phyloP scores from a whole-genome alignment of 768 basidiomycete genomes.

The Candolleomyces aberdarensis region DNA sequence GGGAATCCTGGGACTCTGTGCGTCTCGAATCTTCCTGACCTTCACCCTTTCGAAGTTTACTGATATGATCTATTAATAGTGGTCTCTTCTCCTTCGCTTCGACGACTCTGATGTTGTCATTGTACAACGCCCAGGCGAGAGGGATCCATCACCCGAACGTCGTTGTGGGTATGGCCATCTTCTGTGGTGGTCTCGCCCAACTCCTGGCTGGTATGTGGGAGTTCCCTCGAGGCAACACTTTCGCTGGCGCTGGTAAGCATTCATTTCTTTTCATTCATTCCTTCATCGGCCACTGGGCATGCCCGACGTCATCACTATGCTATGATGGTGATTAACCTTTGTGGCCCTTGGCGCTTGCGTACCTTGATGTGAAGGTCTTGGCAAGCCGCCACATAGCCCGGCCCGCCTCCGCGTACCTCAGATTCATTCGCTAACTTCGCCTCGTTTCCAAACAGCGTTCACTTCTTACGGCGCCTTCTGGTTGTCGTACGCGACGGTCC shows the following conservation, averaged over 20 bases:
- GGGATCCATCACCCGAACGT: constrained; percentile 57
- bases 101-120: constrained; percentile 75
- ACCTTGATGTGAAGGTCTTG: background rate
- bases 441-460: constrained; percentile 51
- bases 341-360: background rate
- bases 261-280: background rate
- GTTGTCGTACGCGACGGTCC: constrained; percentile 76
- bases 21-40: constrained; percentile 12
- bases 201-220: constrained; percentile 91
- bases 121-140: constrained; percentile 66
- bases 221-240: constrained; percentile 65
- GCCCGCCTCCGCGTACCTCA: background rate
- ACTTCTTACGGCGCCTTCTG: constrained; percentile 85
- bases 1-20: constrained; percentile 64
- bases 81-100: constrained; percentile 84
- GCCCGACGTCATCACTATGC: background rate
- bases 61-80: constrained; percentile 29
- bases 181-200: constrained; percentile 81
- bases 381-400: background rate
- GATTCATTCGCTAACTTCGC: background rate
- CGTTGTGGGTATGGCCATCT: constrained; percentile 84
- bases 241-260: constrained; percentile 68
- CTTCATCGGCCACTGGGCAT: background rate
- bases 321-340: background rate
- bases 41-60: constrained; percentile 2